Conservation (phyloP, 2,329 filamentous ascomycete genomes). For the Lizonia empirigonia region DNA sequence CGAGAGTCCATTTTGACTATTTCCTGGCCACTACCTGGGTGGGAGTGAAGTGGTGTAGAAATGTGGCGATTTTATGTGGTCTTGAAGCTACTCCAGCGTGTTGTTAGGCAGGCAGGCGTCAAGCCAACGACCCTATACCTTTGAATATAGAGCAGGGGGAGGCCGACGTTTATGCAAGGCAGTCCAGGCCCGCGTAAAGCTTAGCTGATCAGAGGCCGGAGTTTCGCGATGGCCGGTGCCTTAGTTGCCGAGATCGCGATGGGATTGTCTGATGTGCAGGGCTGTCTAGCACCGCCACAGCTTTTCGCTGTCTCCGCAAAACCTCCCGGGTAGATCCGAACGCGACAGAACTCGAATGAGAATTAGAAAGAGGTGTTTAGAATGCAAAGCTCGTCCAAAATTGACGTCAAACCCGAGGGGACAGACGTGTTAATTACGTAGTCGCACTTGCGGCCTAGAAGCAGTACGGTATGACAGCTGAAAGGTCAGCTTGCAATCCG, state of each 20-base stretch:
- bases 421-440: neutral
- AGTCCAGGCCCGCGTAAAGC: neutral
- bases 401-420: neutral
- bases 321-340: neutral
- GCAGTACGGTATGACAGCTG: neutral
- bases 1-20: constrained; percentile 19
- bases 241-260: neutral
- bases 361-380: neutral
- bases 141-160: neutral
- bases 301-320: constrained; percentile 2
- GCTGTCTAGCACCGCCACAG: constrained; percentile 10
- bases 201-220: neutral
- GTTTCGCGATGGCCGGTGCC: neutral
- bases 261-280: neutral
- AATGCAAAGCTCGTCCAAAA: neutral
- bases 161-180: constrained; percentile 1
- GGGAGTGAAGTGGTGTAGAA: neutral
- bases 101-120: neutral
- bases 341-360: neutral
- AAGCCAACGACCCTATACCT: neutral
- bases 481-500: neutral
- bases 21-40: constrained; percentile 4
- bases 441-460: too few species aligned
- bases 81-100: neutral
- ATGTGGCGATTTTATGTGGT: neutral